These are phyloP conservation scores for Trichocladium uniseriatum DNA, from an alignment of 495 filamentous ascomycete species.

Conservation along the genomic window DNA sequence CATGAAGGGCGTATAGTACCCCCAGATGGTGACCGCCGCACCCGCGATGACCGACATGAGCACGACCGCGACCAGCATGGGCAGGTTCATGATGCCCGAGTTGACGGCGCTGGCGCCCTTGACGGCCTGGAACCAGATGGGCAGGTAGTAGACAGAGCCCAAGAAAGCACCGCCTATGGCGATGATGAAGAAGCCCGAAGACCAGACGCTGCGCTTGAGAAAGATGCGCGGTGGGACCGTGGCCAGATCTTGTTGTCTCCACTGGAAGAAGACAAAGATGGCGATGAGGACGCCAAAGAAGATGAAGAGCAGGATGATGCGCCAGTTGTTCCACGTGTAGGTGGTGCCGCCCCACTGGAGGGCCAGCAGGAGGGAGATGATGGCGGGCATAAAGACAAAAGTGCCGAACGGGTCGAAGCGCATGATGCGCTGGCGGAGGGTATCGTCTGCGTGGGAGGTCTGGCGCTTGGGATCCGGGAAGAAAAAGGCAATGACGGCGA, in stretches of 20 bases:
- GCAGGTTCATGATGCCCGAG: constrained; percentile 71
- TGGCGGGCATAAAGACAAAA: constrained; percentile 56
- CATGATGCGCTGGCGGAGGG: constrained; percentile 39
- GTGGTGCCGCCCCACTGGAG: constrained; percentile 76
- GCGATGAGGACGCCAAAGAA: constrained; percentile 58
- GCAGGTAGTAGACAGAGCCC: constrained; percentile 61
- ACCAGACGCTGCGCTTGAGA: constrained; percentile 57
- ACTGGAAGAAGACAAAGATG: constrained; percentile 53
- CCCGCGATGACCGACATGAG: constrained; percentile 54
- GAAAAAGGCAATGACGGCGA: constrained; percentile 51
- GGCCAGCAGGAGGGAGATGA: constrained; percentile 66
- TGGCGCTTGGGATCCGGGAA: constrained; percentile 39
- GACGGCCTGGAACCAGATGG: constrained; percentile 86
- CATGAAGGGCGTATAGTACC: constrained; percentile 75
- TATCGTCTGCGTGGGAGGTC: constrained; percentile 28
- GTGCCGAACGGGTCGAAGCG: constrained; percentile 63
- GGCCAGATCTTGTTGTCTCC: constrained; percentile 54
- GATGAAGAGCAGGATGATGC: constrained; percentile 63
- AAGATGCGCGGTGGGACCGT: constrained; percentile 65
- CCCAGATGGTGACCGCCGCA: constrained; percentile 48
- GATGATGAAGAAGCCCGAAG: constrained; percentile 44
- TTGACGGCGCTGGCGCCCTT: constrained; percentile 56
- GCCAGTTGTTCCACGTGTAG: constrained; percentile 56
- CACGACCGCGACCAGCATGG: constrained; percentile 57
- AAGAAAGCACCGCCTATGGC: constrained; percentile 57